Base-by-base conservation (phyloP, 2,329 filamentous ascomycete genomes). In the Trichothecium roseum region DNA sequence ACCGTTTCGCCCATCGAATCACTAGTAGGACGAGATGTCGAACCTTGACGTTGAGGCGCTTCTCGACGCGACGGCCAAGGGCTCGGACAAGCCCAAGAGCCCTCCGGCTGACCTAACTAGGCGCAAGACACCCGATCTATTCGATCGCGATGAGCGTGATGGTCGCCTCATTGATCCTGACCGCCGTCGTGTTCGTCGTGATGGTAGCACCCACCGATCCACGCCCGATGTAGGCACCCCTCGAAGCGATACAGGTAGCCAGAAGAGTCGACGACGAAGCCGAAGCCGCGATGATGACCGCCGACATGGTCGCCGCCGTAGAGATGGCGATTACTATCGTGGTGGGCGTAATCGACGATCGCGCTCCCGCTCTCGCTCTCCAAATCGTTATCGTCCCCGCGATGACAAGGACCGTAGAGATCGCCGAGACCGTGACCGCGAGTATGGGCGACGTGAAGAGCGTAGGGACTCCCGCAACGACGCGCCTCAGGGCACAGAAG, bases 11-110 rank as follows among this genome's bases (percentile, higher is more conserved):
- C 18, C 12, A 13, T 8, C 15, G 5, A 9, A 22, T 18, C 13
- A 18, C n/a, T 33, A 12, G 31, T 45, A 20, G 4, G 37, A 40
- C 45, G 60, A 45, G 42, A 71, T 72, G 66, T 59, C 65, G 35
- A 64, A 59, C 38, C 55, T 71, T 48, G 86, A 94, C 55, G 85
- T 95, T 50, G 88, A 95, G 69, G 85, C 86, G 46, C 74, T 95
- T 45, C 78, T 95, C 48, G 87, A 94, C 61, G 84, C 83, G 35
- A 85, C 84, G 43, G 84, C 84, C 35, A 79, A 78, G 55, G 68
- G 69, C 45, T 62, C 66, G 36, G 63, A 71, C 36, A 65, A 66
- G 50, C 53, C 49, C 42, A 63, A 62, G 48, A 48, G 57, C 43
- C 56, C 61, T 39, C 54, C 64, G 45, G 73, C 75, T 43, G 64